Evolutionary conservation across 805 yeast species (phyloP).

Genomic region (Hanseniaspora vineae): DNA sequence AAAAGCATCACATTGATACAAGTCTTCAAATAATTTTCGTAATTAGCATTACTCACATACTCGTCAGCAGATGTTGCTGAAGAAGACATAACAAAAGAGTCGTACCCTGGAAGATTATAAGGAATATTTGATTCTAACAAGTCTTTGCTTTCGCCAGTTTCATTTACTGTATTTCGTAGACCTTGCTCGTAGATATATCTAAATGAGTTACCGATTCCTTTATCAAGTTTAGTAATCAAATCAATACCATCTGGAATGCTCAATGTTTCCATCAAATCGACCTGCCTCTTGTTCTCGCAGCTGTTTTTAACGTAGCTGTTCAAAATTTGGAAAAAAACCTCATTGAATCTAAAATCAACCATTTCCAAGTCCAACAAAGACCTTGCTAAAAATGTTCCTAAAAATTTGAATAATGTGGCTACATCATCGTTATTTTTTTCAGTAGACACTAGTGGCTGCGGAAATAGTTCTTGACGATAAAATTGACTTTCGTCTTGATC

Average conservation of each 20-base stretch:
- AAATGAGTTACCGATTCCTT: conserved; percentile 44
- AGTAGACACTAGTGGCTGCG: conserved; percentile 38
- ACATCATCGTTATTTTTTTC: conserved; percentile 29
- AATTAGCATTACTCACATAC: conserved; percentile 34
- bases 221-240: conserved; percentile 40
- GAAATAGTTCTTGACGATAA: conserved; percentile 52
- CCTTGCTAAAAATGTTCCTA: conserved; percentile 81
- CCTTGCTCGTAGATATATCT: conserved; percentile 34
- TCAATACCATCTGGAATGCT: conserved; percentile 18
- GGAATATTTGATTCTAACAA: conserved; percentile 41
- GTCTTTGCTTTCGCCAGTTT: conserved; percentile 11
- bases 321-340: conserved; percentile 53
- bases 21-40: conserved; percentile 41
- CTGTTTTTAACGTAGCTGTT: conserved; percentile 14
- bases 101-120: conserved; percentile 69
- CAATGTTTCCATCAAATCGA: background rate
- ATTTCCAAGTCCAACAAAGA: conserved; percentile 80
- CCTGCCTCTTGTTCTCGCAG: background rate
- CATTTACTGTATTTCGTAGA: background rate
- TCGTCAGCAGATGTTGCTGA: background rate
- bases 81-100: conserved; percentile 7
- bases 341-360: conserved; percentile 68
- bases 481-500: conserved; percentile 27
- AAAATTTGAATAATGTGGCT: conserved; percentile 41
- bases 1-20: conserved; percentile 50